phyloP scores from a whole-genome alignment of 116 monocot genomes.

The Phalaenopsis hybrid region DNA sequence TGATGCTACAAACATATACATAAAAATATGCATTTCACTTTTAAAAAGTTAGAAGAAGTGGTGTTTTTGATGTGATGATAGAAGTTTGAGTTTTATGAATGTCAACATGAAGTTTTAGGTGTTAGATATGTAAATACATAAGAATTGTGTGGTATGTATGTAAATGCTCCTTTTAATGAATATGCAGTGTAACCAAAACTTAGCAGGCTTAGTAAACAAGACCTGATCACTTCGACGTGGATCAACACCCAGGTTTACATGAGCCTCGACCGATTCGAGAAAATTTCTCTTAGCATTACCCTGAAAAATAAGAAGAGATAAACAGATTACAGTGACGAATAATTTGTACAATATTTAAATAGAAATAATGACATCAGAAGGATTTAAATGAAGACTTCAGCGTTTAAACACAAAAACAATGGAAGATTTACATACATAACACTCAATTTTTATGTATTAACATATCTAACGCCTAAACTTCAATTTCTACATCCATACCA shows the following conservation, averaged over 20 bases:
- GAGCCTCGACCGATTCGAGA: conserved; percentile 82
- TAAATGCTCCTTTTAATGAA: not conserved
- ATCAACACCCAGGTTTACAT: conserved; percentile 82
- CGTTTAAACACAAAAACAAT: not conserved
- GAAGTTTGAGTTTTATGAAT: too few species aligned
- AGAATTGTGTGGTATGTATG: too few species aligned
- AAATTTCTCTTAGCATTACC: conserved; percentile 58
- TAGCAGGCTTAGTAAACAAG: not conserved
- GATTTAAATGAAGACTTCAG: not conserved
- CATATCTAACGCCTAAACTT: too few species aligned
- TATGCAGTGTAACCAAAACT: not conserved
- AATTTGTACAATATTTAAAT: not conserved
- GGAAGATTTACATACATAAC: too few species aligned
- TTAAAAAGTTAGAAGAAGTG: too few species aligned
- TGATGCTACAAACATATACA: too few species aligned
- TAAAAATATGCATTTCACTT: too few species aligned
- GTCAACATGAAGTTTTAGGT: too few species aligned
- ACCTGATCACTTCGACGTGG: conserved; percentile 94
- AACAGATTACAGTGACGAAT: not conserved
- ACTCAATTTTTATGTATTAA: too few species aligned
- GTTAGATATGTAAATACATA: too few species aligned
- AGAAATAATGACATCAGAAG: not conserved
- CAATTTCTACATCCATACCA: too few species aligned
- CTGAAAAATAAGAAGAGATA: conserved; percentile 21
- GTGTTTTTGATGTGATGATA: too few species aligned